These are phyloP conservation scores for Penicillium sp. DNA, from an alignment of 2,329 filamentous ascomycete genomes.

Conservation along the genomic window DNA sequence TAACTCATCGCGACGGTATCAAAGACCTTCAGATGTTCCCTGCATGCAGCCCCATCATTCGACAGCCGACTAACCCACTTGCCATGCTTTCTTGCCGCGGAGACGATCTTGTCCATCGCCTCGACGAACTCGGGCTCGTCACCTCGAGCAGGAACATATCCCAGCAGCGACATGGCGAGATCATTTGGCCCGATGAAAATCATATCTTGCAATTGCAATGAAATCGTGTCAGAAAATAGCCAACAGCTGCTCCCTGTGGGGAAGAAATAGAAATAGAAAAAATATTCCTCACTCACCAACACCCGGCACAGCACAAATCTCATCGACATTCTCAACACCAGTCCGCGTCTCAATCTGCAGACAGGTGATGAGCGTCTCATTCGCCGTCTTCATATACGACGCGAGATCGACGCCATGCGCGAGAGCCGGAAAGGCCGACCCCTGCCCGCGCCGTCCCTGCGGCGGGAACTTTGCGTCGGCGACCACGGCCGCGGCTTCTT, in stretches of 20 bases:
- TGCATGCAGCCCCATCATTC: conserved; percentile 50
- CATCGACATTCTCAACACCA: conserved; percentile 48
- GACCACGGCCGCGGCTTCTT: conserved; percentile 40
- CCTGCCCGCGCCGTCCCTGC: conserved; percentile 34
- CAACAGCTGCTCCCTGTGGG: too few species aligned
- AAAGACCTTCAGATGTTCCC: conserved; percentile 45
- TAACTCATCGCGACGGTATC: conserved; percentile 55
- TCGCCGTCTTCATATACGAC: conserved; percentile 41
- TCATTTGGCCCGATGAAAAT: conserved; percentile 43
- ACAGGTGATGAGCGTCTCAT: conserved; percentile 39
- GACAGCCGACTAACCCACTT: conserved; percentile 66
- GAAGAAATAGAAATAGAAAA: too few species aligned
- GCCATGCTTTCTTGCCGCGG: conserved; percentile 63
- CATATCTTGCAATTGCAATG: background rate
- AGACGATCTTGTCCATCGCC: conserved; percentile 63
- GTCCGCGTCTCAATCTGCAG: conserved; percentile 46
- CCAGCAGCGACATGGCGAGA: conserved; percentile 58
- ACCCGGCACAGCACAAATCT: conserved; percentile 44
- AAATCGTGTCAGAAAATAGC: too few species aligned
- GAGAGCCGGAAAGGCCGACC: conserved; percentile 33
- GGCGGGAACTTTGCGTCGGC: conserved; percentile 34
- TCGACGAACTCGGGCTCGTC: conserved; percentile 61
- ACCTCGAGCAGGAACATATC: conserved; percentile 61
- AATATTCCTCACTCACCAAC: conserved; percentile 30
- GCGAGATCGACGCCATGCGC: conserved; percentile 38